A percentile compares a stretch with the other conserved stretches of the same genome.
These are phyloP conservation scores for Gyromitra esculenta DNA, from an alignment of 2,329 filamentous ascomycete genomes.

Conservation along the genomic window DNA sequence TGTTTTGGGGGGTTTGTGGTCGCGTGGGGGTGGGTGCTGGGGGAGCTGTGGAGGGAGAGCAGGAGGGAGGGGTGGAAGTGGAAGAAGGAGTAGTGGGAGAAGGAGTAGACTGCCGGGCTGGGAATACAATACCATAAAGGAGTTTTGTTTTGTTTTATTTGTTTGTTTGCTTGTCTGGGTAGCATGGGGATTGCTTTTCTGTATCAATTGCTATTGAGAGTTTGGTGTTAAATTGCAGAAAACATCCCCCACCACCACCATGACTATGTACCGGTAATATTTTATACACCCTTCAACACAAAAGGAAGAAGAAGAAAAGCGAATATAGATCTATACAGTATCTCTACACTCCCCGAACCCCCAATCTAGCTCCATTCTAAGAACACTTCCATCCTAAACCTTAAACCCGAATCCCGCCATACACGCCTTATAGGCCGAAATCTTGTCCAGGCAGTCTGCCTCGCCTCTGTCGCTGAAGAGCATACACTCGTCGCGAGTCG, in stretches of 20 bases:
- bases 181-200: not conserved
- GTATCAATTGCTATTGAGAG: slow-evolving; percentile 18
- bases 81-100: slow-evolving; percentile 55
- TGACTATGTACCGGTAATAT: not conserved
- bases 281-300: not conserved
- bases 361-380: not conserved
- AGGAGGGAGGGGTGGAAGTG: slow-evolving; percentile 51
- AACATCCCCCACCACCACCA: no score
- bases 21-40: slow-evolving; percentile 91
- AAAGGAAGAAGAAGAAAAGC: not conserved
- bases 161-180: no score
- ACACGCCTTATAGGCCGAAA: slow-evolving; percentile 86
- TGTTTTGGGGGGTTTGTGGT: slow-evolving; percentile 85
- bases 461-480: slow-evolving; percentile 90
- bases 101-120: not conserved
- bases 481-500: slow-evolving; percentile 96
- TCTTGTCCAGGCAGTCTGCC: slow-evolving; percentile 81
- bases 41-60: slow-evolving; percentile 65
- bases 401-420: slow-evolving; percentile 95
- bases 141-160: slow-evolving; percentile 4
- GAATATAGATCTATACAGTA: slow-evolving; percentile 1
- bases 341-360: not conserved
- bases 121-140: not conserved
- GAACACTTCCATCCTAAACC: slow-evolving; percentile 23
- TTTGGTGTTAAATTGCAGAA: slow-evolving; percentile 1